Evolutionary conservation across 169 alveolate genomes (phyloP).

Genomic region (Plasmodium gaboni): DNA sequence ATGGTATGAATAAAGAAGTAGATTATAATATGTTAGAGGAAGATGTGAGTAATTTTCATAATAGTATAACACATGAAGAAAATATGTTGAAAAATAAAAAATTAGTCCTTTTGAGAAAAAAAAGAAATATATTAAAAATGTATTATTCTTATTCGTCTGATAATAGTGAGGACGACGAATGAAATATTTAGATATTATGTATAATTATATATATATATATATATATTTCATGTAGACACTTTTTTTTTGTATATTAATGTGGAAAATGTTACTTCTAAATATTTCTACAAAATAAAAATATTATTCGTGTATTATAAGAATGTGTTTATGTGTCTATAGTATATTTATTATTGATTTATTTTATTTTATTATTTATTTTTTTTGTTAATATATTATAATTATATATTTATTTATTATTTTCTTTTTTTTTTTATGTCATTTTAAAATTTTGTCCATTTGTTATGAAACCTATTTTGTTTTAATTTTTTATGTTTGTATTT

Average conservation of each 20-base stretch:
- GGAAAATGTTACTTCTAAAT: no score
- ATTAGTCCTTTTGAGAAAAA: conserved; percentile 21
- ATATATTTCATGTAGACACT: background rate
- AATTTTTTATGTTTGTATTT: no score
- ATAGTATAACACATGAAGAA: conserved; percentile 12
- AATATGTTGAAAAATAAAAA: conserved; percentile 39
- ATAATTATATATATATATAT: conserved; percentile 1
- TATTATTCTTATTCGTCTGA: conserved; percentile 41
- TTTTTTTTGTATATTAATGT: background rate
- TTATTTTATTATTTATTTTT: no score
- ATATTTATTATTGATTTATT: no score
- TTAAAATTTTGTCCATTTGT: no score
- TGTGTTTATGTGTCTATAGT: no score
- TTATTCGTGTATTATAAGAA: no score
- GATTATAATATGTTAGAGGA: conserved; percentile 38
- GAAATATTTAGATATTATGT: conserved; percentile 9
- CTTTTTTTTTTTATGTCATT: no score
- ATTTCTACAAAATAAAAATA: no score
- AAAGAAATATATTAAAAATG: conserved; percentile 28
- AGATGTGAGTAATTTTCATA: conserved; percentile 2
- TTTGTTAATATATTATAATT: no score
- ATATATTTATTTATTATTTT: no score
- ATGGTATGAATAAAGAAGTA: conserved; percentile 23
- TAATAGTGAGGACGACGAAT: conserved; percentile 60
- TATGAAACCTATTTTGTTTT: no score